phyloP scores from a whole-genome alignment of 176 grass and related monocot species.

The Coix lacrymajobi region DNA sequence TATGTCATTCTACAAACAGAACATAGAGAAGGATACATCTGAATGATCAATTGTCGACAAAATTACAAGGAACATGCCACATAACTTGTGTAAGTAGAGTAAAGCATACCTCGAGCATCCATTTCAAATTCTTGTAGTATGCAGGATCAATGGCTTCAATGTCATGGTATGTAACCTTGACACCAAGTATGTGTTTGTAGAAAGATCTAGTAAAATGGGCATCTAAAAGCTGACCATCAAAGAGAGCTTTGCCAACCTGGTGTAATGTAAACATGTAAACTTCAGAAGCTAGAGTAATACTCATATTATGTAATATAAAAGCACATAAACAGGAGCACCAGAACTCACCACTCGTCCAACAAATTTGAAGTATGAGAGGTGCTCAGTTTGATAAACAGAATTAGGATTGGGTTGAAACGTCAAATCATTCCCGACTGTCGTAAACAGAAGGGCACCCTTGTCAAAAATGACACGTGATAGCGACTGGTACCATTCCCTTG shows the following conservation, averaged over 20 bases:
- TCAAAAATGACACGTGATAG: constrained; percentile 95
- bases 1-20: constrained; percentile 81
- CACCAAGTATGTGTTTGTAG: constrained; percentile 98
- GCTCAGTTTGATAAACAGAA: constrained; percentile 97
- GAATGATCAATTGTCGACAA: not conserved
- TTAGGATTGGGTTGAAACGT: constrained; percentile 99
- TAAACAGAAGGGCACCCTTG: constrained; percentile 91
- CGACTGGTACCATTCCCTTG: constrained; percentile 96
- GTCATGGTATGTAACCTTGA: constrained; percentile 98
- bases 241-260: constrained; percentile 99
- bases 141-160: constrained; percentile 99
- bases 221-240: constrained; percentile 93
- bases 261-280: constrained; percentile 10
- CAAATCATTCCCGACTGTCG: constrained; percentile 94
- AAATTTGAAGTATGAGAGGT: constrained; percentile 99
- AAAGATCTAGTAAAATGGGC: constrained; percentile 98
- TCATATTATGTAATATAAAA: not conserved
- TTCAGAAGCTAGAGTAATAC: constrained; percentile 13
- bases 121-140: constrained; percentile 97
- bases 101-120: constrained; percentile 93
- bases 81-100: not conserved
- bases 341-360: constrained; percentile 93
- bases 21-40: constrained; percentile 17
- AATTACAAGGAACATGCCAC: not conserved
- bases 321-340: not conserved